Evolutionary conservation across 176 grass and related monocot genomes (phyloP), one percentile per base, ranked within the genome.

Genomic region (Oryza punctata): DNA sequence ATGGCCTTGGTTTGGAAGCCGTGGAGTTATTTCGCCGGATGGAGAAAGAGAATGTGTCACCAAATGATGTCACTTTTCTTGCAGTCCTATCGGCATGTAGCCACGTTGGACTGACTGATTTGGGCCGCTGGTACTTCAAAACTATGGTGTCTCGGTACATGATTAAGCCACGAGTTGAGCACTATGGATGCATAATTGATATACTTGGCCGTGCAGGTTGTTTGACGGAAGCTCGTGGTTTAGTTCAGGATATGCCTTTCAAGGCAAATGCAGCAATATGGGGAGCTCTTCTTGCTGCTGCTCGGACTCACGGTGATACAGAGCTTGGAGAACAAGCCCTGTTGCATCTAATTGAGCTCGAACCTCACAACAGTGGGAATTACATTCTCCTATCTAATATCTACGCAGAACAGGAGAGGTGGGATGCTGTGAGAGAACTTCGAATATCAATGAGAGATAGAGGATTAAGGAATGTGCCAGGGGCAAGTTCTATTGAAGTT

Each of bases 101-200:
- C 74, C 92, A 92, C 60, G 70, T 87, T 65, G 90, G 92, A 38
- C 60, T 81, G 71, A 84, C 88, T 45, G 80, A 94, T 86, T 63
- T 94, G 50, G 90, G 88, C 41, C 67, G 76, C 21, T 90, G 90
- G 83, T 93, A 88, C 85, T 94, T 97, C 75, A 46, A 84, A 43
- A 70, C 47, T 33, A 97, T 97, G 94, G 71, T 63, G 21, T 90
- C 81, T 9, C 54, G 23, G 23, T 94, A 94, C 43, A 50, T 52
- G 15, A 91, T 97, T 60, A 90, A 94, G 41, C 94, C 87, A 1
- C 76, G 46, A 76, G 35, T 94, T 78, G 87, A 97, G 67, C 91
- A 97, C 46, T 97, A 94, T 60, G 91, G 94, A 47, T 97, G 94
- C 69, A 91, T 97, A 87, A 67, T 92, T 63, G 91, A 94, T 89